Evolutionary conservation across 164 flowering plant genomes (phyloP).

Genomic region (Piper betle): DNA sequence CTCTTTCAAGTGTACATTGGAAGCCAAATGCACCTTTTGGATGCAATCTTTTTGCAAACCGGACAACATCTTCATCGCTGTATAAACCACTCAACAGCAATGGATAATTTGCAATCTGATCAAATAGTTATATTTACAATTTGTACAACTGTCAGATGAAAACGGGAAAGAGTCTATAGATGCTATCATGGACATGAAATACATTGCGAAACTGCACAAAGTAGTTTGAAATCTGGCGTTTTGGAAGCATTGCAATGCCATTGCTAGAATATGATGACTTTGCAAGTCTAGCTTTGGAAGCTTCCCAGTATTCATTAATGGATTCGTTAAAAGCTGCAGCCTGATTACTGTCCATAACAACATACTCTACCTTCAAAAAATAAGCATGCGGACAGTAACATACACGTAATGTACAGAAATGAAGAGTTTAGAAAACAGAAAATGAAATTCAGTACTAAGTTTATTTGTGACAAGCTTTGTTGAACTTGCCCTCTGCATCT

Average conservation of each 20-base stretch:
- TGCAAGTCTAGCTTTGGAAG: slow-evolving; percentile 48
- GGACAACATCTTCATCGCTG: slow-evolving; percentile 65
- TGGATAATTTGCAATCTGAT: slow-evolving; percentile 95
- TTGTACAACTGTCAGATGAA: no score
- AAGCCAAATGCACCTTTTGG: slow-evolving; percentile 85
- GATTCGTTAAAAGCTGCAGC: slow-evolving; percentile 78
- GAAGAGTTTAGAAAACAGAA: slow-evolving; percentile 5
- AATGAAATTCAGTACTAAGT: neutral
- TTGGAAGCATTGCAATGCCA: slow-evolving; percentile 40
- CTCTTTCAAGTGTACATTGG: slow-evolving; percentile 80
- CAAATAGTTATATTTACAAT: slow-evolving; percentile 5
- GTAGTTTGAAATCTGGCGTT: slow-evolving; percentile 82
- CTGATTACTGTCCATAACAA: slow-evolving; percentile 58
- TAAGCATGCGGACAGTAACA: neutral
- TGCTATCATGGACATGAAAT: slow-evolving; percentile 3
- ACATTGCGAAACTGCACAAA: slow-evolving; percentile 94
- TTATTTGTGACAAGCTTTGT: neutral
- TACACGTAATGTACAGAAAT: neutral
- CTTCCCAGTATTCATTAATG: slow-evolving; percentile 78
- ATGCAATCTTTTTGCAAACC: slow-evolving; percentile 59
- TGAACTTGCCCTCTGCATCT: slow-evolving; percentile 55
- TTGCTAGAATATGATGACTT: slow-evolving; percentile 26
- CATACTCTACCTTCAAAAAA: slow-evolving; percentile 64
- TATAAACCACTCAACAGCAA: slow-evolving; percentile 80
- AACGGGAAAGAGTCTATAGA: neutral